A percentile compares a stretch with the other conserved stretches of the same genome.
phyloP scores from a whole-genome alignment of 768 basidiomycete genomes.

The Tricholoma sp. region DNA sequence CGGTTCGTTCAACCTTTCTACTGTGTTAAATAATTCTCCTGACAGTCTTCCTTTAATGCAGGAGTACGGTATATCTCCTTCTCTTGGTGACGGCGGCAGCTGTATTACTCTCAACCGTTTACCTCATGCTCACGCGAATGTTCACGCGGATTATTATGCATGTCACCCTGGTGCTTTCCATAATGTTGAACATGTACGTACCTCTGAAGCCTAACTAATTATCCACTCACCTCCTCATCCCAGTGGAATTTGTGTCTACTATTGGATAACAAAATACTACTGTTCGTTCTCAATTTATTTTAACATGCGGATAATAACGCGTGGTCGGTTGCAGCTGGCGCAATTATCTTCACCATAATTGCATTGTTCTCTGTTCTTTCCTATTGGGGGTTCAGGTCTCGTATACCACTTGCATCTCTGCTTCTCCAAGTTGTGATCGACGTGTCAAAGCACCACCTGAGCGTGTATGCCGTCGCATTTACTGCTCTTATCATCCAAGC shows the following conservation, averaged over 20 bases:
- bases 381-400: slow-evolving; percentile 66
- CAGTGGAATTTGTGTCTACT: slow-evolving; percentile 72
- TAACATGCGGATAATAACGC: background rate
- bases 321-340: slow-evolving; percentile 49
- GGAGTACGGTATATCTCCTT: slow-evolving; percentile 73
- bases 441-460: slow-evolving; percentile 62
- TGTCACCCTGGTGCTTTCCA: slow-evolving; percentile 61
- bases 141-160: slow-evolving; percentile 79
- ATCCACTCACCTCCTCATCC: slow-evolving; percentile 5
- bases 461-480: slow-evolving; percentile 71
- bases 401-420: slow-evolving; percentile 76
- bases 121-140: slow-evolving; percentile 63
- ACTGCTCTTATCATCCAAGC: slow-evolving; percentile 68
- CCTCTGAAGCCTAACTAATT: background rate
- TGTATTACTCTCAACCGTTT: slow-evolving; percentile 58
- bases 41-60: slow-evolving; percentile 18
- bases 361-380: slow-evolving; percentile 69
- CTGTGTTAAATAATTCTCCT: background rate
- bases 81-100: slow-evolving; percentile 68
- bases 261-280: slow-evolving; percentile 67
- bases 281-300: slow-evolving; percentile 35
- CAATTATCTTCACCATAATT: slow-evolving; percentile 80
- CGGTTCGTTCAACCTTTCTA: slow-evolving; percentile 30
- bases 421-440: slow-evolving; percentile 83
- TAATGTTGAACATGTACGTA: slow-evolving; percentile 58